phyloP scores from a whole-genome alignment of 495 filamentous ascomycete species.

The Xylaria bambusicola region DNA sequence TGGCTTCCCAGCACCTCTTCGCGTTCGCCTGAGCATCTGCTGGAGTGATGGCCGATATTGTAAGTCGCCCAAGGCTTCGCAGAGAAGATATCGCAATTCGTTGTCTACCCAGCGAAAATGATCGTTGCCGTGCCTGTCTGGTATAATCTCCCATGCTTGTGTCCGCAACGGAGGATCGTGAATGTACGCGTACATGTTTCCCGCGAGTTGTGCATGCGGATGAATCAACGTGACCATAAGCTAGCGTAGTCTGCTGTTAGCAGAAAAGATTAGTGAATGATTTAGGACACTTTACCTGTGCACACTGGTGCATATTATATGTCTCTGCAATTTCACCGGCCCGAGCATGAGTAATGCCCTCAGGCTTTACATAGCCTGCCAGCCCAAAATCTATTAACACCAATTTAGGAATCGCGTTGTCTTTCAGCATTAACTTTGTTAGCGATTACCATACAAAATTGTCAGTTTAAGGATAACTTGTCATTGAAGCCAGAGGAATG shows the following conservation, averaged over 20 bases:
- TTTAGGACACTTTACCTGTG: not conserved
- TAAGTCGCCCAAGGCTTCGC: not conserved
- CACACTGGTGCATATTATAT: not conserved
- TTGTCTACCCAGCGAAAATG: too few species aligned
- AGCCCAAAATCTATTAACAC: slow-evolving; percentile 2
- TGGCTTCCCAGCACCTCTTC: not conserved
- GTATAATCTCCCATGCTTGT: too few species aligned
- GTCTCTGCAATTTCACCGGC: too few species aligned
- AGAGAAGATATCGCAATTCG: not conserved
- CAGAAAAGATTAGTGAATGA: too few species aligned
- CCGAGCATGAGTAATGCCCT: too few species aligned
- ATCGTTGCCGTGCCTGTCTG: not conserved
- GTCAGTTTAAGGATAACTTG: too few species aligned
- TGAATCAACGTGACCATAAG: too few species aligned
- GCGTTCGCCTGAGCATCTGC: not conserved
- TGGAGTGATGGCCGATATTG: not conserved
- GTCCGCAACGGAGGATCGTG: too few species aligned
- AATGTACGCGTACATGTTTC: too few species aligned
- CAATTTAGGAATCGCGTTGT: not conserved
- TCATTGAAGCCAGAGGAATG: not conserved
- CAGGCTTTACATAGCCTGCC: not conserved
- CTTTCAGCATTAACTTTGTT: not conserved
- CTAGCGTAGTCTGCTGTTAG: too few species aligned
- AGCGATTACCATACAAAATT: not conserved
- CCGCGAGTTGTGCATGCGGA: too few species aligned